phyloP scores from a whole-genome alignment of 805 yeast species.

The Saccharomycopsis sp. region DNA sequence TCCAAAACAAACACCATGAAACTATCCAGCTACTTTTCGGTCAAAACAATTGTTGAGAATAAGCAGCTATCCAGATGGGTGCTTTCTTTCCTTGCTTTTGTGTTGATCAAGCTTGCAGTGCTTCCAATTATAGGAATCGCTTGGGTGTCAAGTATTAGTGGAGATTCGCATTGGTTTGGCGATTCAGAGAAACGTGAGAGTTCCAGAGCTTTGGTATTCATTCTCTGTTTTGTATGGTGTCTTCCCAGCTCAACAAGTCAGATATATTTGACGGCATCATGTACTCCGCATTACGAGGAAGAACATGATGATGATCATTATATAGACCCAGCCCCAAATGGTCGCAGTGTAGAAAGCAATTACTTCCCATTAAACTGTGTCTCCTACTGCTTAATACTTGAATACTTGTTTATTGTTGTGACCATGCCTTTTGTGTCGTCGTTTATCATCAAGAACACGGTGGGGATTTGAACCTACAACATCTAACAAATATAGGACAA shows the following conservation, averaged over 20 bases:
- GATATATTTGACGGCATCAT: conserved; percentile 82
- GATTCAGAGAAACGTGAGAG: conserved; percentile 35
- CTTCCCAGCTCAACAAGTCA: conserved; percentile 85
- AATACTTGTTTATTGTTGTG: neutral
- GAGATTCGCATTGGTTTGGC: conserved; percentile 10
- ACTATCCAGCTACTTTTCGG: neutral
- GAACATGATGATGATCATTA: neutral
- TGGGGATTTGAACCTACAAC: neutral
- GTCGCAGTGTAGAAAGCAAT: neutral
- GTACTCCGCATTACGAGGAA: conserved; percentile 3
- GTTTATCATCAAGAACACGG: neutral
- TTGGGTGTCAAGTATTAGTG: conserved; percentile 54
- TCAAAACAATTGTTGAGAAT: conserved; percentile 29
- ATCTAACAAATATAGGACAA: neutral
- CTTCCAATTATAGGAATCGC: conserved; percentile 76
- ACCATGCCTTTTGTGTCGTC: neutral
- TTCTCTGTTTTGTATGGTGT: conserved; percentile 67
- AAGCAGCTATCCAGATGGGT: conserved; percentile 44
- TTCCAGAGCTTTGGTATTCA: conserved; percentile 52
- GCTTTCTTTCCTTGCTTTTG: conserved; percentile 56
- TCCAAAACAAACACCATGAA: neutral
- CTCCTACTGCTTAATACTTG: neutral
- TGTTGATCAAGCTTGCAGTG: conserved; percentile 52
- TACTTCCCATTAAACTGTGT: neutral
- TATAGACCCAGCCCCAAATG: neutral